Conservation (phyloP, 345 rosid genomes). For the Acer saccharum region DNA sequence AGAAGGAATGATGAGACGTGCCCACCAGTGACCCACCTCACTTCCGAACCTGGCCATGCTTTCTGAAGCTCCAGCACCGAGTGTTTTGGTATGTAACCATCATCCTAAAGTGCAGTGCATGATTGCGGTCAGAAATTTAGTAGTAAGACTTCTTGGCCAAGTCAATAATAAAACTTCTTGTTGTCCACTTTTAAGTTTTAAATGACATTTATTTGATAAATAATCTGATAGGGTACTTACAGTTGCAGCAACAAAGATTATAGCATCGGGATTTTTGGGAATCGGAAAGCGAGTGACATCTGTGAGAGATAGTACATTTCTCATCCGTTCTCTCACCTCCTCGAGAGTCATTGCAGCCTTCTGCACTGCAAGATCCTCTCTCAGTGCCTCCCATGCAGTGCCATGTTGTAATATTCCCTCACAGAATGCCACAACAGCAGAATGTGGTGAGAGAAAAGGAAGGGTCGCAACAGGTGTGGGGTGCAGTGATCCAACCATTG, state of each 20-base stretch:
- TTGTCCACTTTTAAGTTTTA: constrained; percentile 15
- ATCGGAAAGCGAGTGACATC: constrained; percentile 98
- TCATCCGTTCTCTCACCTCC: constrained; percentile 91
- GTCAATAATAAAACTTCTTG: neutral
- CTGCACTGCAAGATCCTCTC: constrained; percentile 80
- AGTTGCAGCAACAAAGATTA: constrained; percentile 94
- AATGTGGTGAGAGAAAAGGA: constrained; percentile 97
- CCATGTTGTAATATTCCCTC: constrained; percentile 94
- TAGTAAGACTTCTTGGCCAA: neutral
- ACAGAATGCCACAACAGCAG: constrained; percentile 98
- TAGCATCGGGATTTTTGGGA: constrained; percentile 83
- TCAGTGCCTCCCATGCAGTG: constrained; percentile 98
- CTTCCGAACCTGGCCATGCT: constrained; percentile 99
- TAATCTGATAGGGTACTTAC: constrained; percentile 54
- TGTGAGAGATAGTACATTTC: constrained; percentile 90
- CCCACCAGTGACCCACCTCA: constrained; percentile 98
- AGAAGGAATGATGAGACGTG: constrained; percentile 91
- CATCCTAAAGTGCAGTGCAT: constrained; percentile 59
- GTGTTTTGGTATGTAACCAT: constrained; percentile 94
- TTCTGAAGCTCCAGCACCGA: constrained; percentile 94
- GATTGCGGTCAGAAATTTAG: neutral
- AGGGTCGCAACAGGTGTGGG: constrained; percentile 95
- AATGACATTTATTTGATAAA: constrained; percentile 2
- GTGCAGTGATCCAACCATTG: constrained; percentile 98
- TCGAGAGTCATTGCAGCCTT: constrained; percentile 80